These are phyloP conservation scores for Paraphaeosphaeria sporulosa DNA, from an alignment of 2,329 filamentous ascomycete species.

Conservation along the genomic window DNA sequence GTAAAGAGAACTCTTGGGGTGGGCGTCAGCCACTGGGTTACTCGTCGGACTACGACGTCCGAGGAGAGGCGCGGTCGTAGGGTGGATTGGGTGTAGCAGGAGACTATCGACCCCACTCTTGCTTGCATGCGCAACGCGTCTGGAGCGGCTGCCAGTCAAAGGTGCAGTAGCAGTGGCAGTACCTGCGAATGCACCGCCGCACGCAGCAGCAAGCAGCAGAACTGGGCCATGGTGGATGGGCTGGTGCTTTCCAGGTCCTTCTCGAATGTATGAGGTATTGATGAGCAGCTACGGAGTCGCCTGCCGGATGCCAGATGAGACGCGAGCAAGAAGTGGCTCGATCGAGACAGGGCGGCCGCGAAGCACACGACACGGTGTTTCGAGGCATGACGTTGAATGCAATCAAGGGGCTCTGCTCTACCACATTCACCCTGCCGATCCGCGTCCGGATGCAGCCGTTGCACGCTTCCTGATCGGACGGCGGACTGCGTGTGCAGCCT, in stretches of 20 bases:
- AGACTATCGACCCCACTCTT: slow-evolving; percentile 2
- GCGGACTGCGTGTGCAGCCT: slow-evolving; percentile 5
- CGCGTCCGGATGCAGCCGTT: not conserved
- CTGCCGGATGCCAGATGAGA: not conserved
- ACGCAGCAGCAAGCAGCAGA: too few relatives aligned
- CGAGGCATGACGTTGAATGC: slow-evolving; percentile 3
- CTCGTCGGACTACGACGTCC: slow-evolving; percentile 7
- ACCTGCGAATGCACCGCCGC: not conserved
- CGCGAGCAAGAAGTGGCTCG: too few relatives aligned
- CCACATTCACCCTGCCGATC: slow-evolving; percentile 6
- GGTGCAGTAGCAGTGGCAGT: too few relatives aligned
- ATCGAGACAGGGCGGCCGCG: not conserved
- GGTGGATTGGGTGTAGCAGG: too few relatives aligned
- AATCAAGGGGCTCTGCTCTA: slow-evolving; percentile 2
- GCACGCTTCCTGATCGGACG: slow-evolving; percentile 9
- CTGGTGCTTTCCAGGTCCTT: not conserved
- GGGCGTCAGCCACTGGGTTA: slow-evolving; percentile 1
- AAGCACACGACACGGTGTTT: slow-evolving; percentile 4
- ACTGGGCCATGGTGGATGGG: not conserved
- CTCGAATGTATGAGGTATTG: not conserved
- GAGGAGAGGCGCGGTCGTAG: not conserved
- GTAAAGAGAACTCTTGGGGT: slow-evolving; percentile 1
- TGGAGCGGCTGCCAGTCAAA: not conserved
- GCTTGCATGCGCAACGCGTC: slow-evolving; percentile 1
- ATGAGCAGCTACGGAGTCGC: not conserved